Base-by-base conservation (phyloP, 2,329 filamentous ascomycete species). In the Cladophialophora chaetospira region DNA sequence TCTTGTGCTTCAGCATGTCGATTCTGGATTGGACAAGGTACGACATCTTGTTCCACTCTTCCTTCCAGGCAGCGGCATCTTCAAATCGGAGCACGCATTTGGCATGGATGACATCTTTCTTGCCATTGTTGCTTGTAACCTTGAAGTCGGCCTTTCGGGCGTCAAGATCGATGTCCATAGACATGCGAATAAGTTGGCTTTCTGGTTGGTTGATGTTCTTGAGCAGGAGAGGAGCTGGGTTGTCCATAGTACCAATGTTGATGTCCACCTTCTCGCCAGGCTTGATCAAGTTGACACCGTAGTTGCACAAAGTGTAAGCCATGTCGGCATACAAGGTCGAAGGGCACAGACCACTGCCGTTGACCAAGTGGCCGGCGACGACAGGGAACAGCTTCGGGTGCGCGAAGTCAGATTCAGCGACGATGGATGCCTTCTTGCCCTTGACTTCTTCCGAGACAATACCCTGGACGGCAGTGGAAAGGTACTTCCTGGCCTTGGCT, bases 341-440 rank as follows among this genome's bases (percentile, higher is more conserved):
- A 5, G 88, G 85, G 66, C 83, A 87, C 13, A 89, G 77, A 38
- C 82, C 78, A 55, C 81, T 80, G 47, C 84, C 85, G 67, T 89
- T 88, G 68, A 88, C 85, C 66, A 83, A 73, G 68, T 89, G 87
- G 23, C 87, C 87, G 46, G 77, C 77, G 53, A 88, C 82, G 6
- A 85, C 78, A 33, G 79, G 77, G 66, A 82, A 80, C 21, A 89
- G 76, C 64, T 88, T 83, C 31, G 82, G 79, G 31, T 87, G 81
- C 21, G 80, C 80, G 45, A 89, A 75, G 61, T 88, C 85, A 9
- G 86, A 86, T 71, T 88, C 85, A 6, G 85, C 82, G 62, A 87
- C 78, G 21, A 88, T 74, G 29, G 77, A 77, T 38, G 79, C 84
- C 43, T 79, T 78, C 66, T 84, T 81, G 53, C 79, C 82, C 46